Conservation (phyloP, 768 basidiomycete genomes). For the Leccinellum rugosiceps region DNA sequence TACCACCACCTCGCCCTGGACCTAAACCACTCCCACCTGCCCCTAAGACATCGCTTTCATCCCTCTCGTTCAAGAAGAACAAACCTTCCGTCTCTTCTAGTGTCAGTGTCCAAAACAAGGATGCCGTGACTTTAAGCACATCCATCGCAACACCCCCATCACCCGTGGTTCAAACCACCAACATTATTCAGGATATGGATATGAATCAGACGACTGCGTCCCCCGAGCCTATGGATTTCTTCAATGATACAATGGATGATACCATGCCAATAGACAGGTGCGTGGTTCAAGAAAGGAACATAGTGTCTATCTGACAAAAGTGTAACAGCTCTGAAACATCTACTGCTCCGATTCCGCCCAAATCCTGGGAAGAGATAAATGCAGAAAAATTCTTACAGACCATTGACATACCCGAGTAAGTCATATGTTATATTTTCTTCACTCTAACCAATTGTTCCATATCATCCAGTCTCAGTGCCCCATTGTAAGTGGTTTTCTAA, state of each 20-base stretch:
- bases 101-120: slow-evolving; percentile 12
- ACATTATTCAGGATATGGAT: not conserved
- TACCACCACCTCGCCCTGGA: slow-evolving; percentile 30
- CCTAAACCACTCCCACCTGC: slow-evolving; percentile 34
- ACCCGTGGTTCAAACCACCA: slow-evolving; percentile 3
- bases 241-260: slow-evolving; percentile 11
- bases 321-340: slow-evolving; percentile 2
- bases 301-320: not conserved
- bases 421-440: not conserved
- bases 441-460: not conserved
- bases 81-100: slow-evolving; percentile 13
- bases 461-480: slow-evolving; percentile 19
- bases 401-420: slow-evolving; percentile 26
- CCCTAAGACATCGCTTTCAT: slow-evolving; percentile 25
- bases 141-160: slow-evolving; percentile 7
- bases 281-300: not conserved
- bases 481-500: slow-evolving; percentile 20
- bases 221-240: slow-evolving; percentile 22
- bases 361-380: slow-evolving; percentile 18
- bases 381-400: slow-evolving; percentile 28
- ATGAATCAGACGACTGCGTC: slow-evolving; percentile 1
- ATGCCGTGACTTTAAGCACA: not conserved
- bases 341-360: slow-evolving; percentile 12
- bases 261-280: slow-evolving; percentile 10
- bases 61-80: slow-evolving; percentile 46